Conservation (phyloP, 352 stramenopile genomes). For the Globisporangium paddicum region DNA sequence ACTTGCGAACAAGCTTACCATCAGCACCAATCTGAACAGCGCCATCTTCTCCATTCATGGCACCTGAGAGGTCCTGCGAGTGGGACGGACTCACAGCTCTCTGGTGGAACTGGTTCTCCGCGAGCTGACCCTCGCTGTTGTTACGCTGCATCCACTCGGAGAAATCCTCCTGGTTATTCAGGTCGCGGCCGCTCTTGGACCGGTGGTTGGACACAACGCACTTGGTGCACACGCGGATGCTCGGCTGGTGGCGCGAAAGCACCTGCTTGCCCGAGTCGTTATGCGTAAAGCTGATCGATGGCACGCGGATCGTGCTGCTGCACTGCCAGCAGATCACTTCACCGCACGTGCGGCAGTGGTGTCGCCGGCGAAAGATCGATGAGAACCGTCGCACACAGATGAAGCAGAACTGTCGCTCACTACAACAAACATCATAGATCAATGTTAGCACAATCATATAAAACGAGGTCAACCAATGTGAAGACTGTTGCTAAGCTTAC, state of each 20-base stretch:
- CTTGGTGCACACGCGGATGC: constrained; percentile 80
- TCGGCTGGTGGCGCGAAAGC: constrained; percentile 71
- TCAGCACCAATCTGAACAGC: constrained; percentile 7
- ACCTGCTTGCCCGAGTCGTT: constrained; percentile 78
- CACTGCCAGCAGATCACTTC: constrained; percentile 88
- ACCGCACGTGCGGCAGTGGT: constrained; percentile 85
- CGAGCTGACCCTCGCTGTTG: constrained; percentile 20
- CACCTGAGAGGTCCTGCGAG: constrained; percentile 60
- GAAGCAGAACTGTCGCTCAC: constrained; percentile 74
- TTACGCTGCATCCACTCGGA: constrained; percentile 76
- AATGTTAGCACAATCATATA: too few relatives aligned
- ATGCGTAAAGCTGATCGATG: constrained; percentile 82
- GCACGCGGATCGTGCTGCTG: constrained; percentile 78
- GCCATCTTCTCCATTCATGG: constrained; percentile 26
- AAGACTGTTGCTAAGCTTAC: constrained; percentile 32
- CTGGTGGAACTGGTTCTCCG: constrained; percentile 29
- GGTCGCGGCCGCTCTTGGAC: constrained; percentile 59
- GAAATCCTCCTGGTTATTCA: constrained; percentile 79
- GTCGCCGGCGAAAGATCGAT: constrained; percentile 77
- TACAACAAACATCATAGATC: constrained; percentile 19
- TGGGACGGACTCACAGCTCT: constrained; percentile 48
- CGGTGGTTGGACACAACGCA: constrained; percentile 79
- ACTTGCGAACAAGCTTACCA: constrained; percentile 41
- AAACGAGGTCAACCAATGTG: too few relatives aligned
- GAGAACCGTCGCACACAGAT: constrained; percentile 82